These are phyloP conservation scores for Effrenium voratum DNA, from an alignment of 73 alveolate species.

Conservation along the genomic window DNA sequence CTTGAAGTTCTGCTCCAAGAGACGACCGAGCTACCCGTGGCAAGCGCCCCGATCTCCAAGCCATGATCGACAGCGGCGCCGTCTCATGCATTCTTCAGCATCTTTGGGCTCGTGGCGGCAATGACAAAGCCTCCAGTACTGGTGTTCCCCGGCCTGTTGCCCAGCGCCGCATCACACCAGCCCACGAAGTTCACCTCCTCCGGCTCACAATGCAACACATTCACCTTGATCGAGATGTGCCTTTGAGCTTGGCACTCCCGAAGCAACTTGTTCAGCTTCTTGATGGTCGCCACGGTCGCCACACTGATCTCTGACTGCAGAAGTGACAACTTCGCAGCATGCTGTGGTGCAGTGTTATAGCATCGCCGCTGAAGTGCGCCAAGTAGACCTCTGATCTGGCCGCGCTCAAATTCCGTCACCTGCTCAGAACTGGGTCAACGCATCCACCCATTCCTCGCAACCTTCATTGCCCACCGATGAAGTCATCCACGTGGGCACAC, in stretches of 20 bases:
- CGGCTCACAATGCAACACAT: background rate
- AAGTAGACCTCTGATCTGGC: background rate
- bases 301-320: background rate
- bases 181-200: background rate
- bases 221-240: background rate
- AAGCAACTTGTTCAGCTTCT: background rate
- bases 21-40: background rate
- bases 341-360: background rate
- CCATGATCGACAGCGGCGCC: background rate
- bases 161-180: conserved; percentile 45
- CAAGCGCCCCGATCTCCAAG: conserved; percentile 5
- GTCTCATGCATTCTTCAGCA: background rate
- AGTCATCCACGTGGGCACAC: conserved; percentile 44
- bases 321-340: background rate
- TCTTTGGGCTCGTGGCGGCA: background rate
- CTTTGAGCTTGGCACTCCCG: background rate
- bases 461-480: conserved; percentile 1
- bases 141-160: background rate
- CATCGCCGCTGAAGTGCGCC: background rate
- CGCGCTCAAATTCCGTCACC: background rate
- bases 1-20: conserved; percentile 38
- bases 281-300: background rate
- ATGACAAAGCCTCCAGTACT: conserved; percentile 31
- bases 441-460: background rate
- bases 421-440: background rate